Evolutionary conservation across 2,329 filamentous ascomycete genomes (phyloP).

Genomic region (Biscogniauxia mediterranea): DNA sequence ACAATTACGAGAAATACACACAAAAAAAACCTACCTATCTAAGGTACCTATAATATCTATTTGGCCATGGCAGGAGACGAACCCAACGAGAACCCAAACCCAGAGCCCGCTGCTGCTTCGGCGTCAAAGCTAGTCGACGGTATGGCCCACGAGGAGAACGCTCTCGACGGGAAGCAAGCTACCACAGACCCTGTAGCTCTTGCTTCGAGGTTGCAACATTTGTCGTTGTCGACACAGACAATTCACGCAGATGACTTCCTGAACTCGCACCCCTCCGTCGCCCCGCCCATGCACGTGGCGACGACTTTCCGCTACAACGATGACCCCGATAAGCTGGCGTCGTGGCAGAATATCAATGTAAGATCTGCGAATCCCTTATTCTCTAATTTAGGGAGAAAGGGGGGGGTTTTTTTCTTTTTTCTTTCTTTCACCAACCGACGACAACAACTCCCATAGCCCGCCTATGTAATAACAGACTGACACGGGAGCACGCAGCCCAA

Average conservation of each 20-base stretch:
- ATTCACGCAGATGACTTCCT: constrained; percentile 80
- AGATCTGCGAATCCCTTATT: constrained; percentile 23
- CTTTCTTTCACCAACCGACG: not conserved
- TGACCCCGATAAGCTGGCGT: constrained; percentile 64
- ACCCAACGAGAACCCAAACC: constrained; percentile 2
- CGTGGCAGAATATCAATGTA: constrained; percentile 55
- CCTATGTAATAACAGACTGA: not conserved
- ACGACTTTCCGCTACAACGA: constrained; percentile 83
- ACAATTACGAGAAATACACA: not conserved
- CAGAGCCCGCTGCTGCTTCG: not conserved
- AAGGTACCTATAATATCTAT: not conserved
- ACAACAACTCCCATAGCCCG: not conserved
- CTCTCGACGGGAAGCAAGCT: constrained; percentile 4
- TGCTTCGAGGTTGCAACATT: constrained; percentile 34
- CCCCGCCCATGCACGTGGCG: constrained; percentile 84
- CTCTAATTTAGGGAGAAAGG: not conserved
- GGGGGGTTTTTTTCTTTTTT: no score
- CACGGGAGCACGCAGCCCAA: constrained; percentile 38
- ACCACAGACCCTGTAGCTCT: constrained; percentile 7
- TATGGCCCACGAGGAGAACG: constrained; percentile 20
- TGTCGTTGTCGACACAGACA: constrained; percentile 66
- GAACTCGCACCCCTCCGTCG: constrained; percentile 73
- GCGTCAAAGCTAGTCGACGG: constrained; percentile 18
- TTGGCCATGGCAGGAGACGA: constrained; percentile 22
- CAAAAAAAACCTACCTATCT: no score